These are phyloP conservation scores for Talaromyces proteolyticus DNA, from an alignment of 495 filamentous ascomycete species.

Conservation along the genomic window DNA sequence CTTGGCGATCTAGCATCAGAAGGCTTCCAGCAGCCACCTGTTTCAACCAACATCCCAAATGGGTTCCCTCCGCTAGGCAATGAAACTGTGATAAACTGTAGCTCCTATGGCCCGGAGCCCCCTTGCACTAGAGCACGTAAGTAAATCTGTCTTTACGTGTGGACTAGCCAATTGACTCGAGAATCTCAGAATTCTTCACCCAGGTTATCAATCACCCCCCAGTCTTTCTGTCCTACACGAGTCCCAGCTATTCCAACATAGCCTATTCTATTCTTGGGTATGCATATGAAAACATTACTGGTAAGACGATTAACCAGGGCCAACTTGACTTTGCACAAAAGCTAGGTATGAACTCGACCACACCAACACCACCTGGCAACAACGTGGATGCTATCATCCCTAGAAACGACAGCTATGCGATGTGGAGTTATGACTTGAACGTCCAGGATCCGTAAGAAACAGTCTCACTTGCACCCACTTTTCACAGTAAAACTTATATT, in stretches of 20 bases:
- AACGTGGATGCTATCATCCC: slow-evolving; percentile 28
- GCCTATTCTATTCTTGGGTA: slow-evolving; percentile 52
- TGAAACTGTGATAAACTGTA: background rate
- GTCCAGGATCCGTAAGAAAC: slow-evolving; percentile 42
- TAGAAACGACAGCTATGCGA: slow-evolving; percentile 25
- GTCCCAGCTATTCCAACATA: slow-evolving; percentile 54
- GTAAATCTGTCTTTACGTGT: background rate
- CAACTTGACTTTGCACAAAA: background rate
- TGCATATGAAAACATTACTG: slow-evolving; percentile 35
- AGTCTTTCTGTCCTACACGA: slow-evolving; percentile 39
- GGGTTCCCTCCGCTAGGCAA: slow-evolving; percentile 15
- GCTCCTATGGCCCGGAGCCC: background rate
- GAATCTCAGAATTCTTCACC: slow-evolving; percentile 46
- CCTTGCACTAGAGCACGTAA: slow-evolving; percentile 17
- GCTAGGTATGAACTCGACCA: background rate
- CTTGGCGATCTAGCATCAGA: slow-evolving; percentile 10
- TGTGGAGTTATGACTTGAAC: slow-evolving; percentile 26
- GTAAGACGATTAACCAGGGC: background rate
- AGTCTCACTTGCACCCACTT: too few species aligned
- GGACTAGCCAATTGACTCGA: slow-evolving; percentile 1
- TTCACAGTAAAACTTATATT: background rate
- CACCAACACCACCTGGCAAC: background rate
- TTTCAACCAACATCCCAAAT: too few species aligned
- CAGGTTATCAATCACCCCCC: slow-evolving; percentile 42
- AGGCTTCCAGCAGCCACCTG: slow-evolving; percentile 28